phyloP scores from a whole-genome alignment of 805 yeast species.

The Monosporozyma solicola region DNA sequence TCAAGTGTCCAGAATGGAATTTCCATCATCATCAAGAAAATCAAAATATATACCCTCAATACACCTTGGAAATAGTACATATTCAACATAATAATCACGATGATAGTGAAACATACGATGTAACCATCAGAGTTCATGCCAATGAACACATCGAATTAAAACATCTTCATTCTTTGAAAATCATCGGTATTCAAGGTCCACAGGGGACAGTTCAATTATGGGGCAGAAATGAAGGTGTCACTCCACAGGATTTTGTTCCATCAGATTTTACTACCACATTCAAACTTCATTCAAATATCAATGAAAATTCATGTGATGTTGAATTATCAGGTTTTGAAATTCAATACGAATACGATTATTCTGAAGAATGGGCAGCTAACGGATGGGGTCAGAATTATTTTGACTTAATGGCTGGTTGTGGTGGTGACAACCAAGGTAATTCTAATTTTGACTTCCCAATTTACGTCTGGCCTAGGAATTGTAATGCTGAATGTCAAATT shows the following conservation, averaged over 20 bases:
- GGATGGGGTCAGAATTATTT: slow-evolving; percentile 12
- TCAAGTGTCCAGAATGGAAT: background rate
- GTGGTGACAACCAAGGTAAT: slow-evolving; percentile 11
- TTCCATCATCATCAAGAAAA: background rate
- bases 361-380: slow-evolving; percentile 7
- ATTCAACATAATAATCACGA: background rate
- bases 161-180: slow-evolving; percentile 10
- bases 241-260: slow-evolving; percentile 7
- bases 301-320: slow-evolving; percentile 2
- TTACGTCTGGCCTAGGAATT: slow-evolving; percentile 8
- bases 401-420: slow-evolving; percentile 15
- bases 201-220: slow-evolving; percentile 7
- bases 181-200: slow-evolving; percentile 13
- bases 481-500: background rate
- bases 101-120: slow-evolving; percentile 6
- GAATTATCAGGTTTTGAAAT: slow-evolving; percentile 19
- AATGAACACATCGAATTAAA: slow-evolving; percentile 9
- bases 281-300: slow-evolving; percentile 7
- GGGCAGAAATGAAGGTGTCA: slow-evolving; percentile 9
- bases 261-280: slow-evolving; percentile 15
- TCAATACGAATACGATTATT: slow-evolving; percentile 13
- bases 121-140: slow-evolving; percentile 14
- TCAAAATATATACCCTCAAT: background rate
- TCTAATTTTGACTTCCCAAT: slow-evolving; percentile 17
- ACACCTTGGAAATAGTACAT: background rate